phyloP scores from a whole-genome alignment of 176 grass and related monocot genomes.

The Aegilops speltoides region DNA sequence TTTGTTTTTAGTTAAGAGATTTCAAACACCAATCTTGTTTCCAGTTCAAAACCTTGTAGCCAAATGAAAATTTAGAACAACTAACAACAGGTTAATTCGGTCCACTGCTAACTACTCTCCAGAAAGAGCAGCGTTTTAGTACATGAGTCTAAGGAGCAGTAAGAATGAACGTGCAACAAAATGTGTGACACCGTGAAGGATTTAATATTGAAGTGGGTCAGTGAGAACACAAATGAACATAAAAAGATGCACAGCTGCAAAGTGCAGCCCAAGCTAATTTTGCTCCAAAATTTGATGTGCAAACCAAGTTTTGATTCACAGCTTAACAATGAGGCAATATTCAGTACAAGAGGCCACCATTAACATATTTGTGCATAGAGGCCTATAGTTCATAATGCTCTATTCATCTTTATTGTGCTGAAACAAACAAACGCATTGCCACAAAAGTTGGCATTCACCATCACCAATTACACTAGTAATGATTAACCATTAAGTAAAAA shows the following conservation, averaged over 20 bases:
- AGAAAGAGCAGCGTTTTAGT: neutral
- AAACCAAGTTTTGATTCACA: neutral
- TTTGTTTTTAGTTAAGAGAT: neutral
- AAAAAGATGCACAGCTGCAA: neutral
- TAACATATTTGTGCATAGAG: neutral
- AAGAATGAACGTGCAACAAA: neutral
- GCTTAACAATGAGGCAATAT: neutral
- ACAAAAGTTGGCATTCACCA: neutral
- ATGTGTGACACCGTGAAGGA: neutral
- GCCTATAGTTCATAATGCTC: neutral
- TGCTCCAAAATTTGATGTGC: conserved; percentile 3
- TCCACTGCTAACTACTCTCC: neutral
- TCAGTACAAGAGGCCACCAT: neutral
- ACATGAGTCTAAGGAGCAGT: neutral
- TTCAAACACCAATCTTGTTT: neutral
- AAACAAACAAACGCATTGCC: neutral
- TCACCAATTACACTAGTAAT: neutral
- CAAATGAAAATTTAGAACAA: conserved; percentile 2
- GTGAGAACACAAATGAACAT: neutral
- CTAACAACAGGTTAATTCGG: neutral
- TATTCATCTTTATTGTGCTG: neutral
- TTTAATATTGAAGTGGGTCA: neutral
- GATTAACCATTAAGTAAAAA: neutral
- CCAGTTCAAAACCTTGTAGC: neutral
- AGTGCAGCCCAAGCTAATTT: neutral